Evolutionary conservation across 768 basidiomycete species (phyloP).

Genomic region (Tricholoma sp.): DNA sequence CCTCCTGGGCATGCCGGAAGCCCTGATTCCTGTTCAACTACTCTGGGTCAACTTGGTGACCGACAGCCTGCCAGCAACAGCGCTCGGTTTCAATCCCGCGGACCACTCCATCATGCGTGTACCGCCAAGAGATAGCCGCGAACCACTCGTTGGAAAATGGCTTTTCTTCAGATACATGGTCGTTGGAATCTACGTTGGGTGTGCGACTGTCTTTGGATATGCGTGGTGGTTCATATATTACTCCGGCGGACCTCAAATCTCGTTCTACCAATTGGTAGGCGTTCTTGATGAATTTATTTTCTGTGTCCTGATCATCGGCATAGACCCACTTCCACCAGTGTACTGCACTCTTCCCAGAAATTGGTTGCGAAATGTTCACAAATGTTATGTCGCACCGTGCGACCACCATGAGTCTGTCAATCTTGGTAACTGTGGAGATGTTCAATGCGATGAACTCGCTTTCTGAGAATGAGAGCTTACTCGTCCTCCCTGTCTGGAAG

Average conservation of each 20-base stretch:
- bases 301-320: slow-evolving; percentile 1
- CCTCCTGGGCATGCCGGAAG: slow-evolving; percentile 98
- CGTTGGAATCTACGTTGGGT: slow-evolving; percentile 90
- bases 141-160: slow-evolving; percentile 91
- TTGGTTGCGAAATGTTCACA: slow-evolving; percentile 95
- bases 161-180: slow-evolving; percentile 95
- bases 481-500: slow-evolving; percentile 88
- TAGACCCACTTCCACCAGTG: slow-evolving; percentile 98
- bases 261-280: slow-evolving; percentile 87
- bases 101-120: slow-evolving; percentile 97
- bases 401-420: slow-evolving; percentile 94
- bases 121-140: slow-evolving; percentile 84
- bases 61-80: slow-evolving; percentile 93
- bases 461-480: slow-evolving; percentile 92
- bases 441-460: slow-evolving; percentile 98
- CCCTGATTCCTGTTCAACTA: slow-evolving; percentile 94
- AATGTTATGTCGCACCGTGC: slow-evolving; percentile 81
- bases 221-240: slow-evolving; percentile 99
- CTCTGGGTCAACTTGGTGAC: slow-evolving; percentile 99
- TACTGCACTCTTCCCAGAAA: slow-evolving; percentile 71
- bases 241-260: slow-evolving; percentile 84
- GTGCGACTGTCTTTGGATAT: slow-evolving; percentile 94
- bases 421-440: slow-evolving; percentile 95
- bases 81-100: slow-evolving; percentile 95
- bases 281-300: slow-evolving; percentile 1